Conservation (phyloP, 768 basidiomycete genomes). For the Phaeotremella skinneri region DNA sequence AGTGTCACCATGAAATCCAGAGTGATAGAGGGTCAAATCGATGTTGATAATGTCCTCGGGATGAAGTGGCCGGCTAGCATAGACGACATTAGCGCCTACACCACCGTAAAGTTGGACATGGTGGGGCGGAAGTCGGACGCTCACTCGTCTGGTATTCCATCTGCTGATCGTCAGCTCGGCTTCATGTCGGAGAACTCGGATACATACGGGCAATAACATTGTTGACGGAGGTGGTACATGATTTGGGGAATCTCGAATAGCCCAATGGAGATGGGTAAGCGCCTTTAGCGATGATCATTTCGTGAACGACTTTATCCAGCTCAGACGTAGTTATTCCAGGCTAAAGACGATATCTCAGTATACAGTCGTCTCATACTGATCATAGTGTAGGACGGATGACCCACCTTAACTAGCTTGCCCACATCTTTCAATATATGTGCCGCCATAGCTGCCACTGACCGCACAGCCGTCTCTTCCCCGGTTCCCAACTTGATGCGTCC, state of each 20-base stretch:
- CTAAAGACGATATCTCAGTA: constrained; percentile 30
- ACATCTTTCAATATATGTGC: constrained; percentile 62
- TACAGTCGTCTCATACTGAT: constrained; percentile 11
- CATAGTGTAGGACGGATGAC: constrained; percentile 4
- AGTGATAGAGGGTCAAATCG: constrained; percentile 78
- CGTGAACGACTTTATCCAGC: constrained; percentile 71
- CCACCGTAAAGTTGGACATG: constrained; percentile 81
- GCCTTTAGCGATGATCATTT: constrained; percentile 63
- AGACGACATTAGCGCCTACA: constrained; percentile 70
- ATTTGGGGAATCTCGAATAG: constrained; percentile 71
- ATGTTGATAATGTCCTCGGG: constrained; percentile 84
- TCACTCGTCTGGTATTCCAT: constrained; percentile 89
- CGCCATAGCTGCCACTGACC: constrained; percentile 62
- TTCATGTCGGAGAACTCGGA: neutral
- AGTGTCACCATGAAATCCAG: constrained; percentile 87
- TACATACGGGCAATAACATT: constrained; percentile 66
- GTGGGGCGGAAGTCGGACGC: constrained; percentile 66
- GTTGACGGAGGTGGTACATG: constrained; percentile 84
- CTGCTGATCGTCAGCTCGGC: constrained; percentile 18
- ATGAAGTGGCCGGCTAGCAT: constrained; percentile 69
- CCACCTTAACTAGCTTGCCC: constrained; percentile 56
- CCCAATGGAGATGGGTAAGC: constrained; percentile 85
- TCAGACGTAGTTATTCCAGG: constrained; percentile 63
- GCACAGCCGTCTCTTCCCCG: constrained; percentile 58
- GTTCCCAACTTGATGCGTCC: constrained; percentile 59